Base-by-base conservation (phyloP, 768 basidiomycete species). In the Naganishia vaughanmartiniae region DNA sequence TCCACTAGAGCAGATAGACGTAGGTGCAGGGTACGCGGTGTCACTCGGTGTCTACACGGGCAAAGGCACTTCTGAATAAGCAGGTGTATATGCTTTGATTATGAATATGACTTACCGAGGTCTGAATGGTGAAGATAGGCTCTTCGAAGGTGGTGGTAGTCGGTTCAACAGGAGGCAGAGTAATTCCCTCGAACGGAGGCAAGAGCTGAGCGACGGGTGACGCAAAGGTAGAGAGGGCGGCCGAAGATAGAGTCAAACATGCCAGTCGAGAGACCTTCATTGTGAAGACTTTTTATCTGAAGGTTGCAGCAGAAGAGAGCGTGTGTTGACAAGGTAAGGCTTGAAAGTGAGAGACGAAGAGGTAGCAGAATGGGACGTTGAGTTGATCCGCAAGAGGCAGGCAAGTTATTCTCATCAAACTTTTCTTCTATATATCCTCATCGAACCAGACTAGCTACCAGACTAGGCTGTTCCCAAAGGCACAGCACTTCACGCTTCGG, bases 151-250 rank as follows among this genome's bases (percentile, higher is more conserved):
- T 21, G 21, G 34, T n/a, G 34, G 34, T 24, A 6, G 34, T 36
- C n/a, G 57, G 17, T 39, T 33, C n/a, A 1, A 42, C n/a, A 51
- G 48, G 48, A 21, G 48, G n/a, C 48, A 51, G 14, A 9, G 42
- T 45, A 1, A 14, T 63, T 34, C 6, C 12, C 21, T 57, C 55
- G 14, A 12, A 31, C 1, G 57, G 21, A 6, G 60, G 39, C 21
- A 28, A 63, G 60, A 17, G 9, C 15, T 63, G 60, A 14, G 60
- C 39, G 1, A 63, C 10, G n/a, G 60, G 60, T 26, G 60, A 63
- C 15, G 60, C 60, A 28, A 63, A 63, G n/a, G 60, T 26, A 42
- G 39, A 63, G 30, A 63, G 60, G 10, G 30, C 3, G 15, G 19
- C 9, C 3, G 24, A 19, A 7, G 60, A 63, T 2, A 63, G 24